Evolutionary conservation across 139 green algal genomes (phyloP).

Genomic region (Closterium sp.): DNA sequence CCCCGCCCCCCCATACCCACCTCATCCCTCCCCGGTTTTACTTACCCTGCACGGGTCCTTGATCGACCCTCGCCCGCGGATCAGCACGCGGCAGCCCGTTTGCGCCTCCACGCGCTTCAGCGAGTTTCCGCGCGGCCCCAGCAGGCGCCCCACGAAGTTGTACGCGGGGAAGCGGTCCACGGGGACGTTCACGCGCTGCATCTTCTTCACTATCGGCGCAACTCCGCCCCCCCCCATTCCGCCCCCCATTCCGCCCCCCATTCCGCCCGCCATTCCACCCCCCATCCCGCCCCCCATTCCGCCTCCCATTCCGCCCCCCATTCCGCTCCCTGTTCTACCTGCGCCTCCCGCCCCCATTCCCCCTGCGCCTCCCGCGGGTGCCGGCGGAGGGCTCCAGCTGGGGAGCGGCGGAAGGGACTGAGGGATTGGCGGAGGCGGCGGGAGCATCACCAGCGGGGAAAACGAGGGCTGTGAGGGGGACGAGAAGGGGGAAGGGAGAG

Average conservation of each 20-base stretch:
- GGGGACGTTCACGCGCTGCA: conserved; percentile 14
- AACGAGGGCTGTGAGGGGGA: too few species aligned
- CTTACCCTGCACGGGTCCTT: conserved; percentile 29
- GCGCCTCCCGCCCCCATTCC: background rate
- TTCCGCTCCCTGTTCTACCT: background rate
- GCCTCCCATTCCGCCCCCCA: background rate
- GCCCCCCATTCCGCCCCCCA: background rate
- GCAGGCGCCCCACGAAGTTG: conserved; percentile 37
- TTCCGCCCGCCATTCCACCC: too few species aligned
- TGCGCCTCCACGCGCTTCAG: conserved; percentile 33
- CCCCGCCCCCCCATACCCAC: too few species aligned
- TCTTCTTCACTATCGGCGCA: conserved; percentile 36
- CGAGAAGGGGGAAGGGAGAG: too few species aligned
- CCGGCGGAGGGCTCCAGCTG: too few species aligned
- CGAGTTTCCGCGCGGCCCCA: conserved; percentile 30
- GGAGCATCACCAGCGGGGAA: too few species aligned
- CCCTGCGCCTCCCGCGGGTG: too few species aligned
- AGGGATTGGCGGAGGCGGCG: too few species aligned
- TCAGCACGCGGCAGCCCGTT: conserved; percentile 32
- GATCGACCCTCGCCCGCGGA: conserved; percentile 30
- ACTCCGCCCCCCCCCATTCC: too few species aligned
- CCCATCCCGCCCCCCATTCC: too few species aligned
- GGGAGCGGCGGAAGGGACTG: too few species aligned
- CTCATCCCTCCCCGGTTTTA: too few species aligned
- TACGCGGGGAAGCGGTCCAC: conserved; percentile 14